Evolutionary conservation across 2,329 filamentous ascomycete species (phyloP).

Genomic region (Blumeria graminis): DNA sequence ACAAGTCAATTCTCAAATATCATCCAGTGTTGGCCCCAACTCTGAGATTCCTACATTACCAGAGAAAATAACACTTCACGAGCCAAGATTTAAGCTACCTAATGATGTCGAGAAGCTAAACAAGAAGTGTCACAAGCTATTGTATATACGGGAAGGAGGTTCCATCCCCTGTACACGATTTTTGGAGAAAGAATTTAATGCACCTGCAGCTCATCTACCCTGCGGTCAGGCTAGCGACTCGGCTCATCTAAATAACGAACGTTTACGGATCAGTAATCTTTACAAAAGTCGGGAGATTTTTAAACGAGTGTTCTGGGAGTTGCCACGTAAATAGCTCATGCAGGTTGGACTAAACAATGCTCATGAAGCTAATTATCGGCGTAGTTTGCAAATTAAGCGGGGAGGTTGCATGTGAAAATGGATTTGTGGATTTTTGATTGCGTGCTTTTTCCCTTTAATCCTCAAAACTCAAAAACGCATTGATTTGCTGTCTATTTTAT

Average conservation of each 20-base stretch:
- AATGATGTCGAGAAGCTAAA: not conserved
- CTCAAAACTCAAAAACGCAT: too few relatives aligned
- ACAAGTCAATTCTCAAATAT: conserved; percentile 20
- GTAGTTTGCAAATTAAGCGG: too few relatives aligned
- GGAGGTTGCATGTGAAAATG: too few relatives aligned
- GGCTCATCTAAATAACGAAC: conserved; percentile 85
- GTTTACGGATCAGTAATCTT: conserved; percentile 68
- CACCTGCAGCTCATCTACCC: conserved; percentile 75
- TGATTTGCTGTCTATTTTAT: too few relatives aligned
- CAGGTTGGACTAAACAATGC: too few relatives aligned
- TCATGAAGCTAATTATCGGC: too few relatives aligned
- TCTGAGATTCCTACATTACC: conserved; percentile 10
- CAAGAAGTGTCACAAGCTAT: conserved; percentile 26
- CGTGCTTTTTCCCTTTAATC: too few relatives aligned
- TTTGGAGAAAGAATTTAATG: conserved; percentile 77
- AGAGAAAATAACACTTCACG: conserved; percentile 3
- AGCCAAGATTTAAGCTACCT: conserved; percentile 5
- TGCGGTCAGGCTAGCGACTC: conserved; percentile 87
- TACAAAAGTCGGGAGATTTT: conserved; percentile 87
- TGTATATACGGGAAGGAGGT: conserved; percentile 90
- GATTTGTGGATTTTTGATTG: too few relatives aligned
- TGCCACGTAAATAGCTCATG: conserved; percentile 12
- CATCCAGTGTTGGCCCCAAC: conserved; percentile 19
- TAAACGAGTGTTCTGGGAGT: conserved; percentile 43
- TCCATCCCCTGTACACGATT: conserved; percentile 89